Evolutionary conservation across 192 early-diverging fungal species (phyloP).

Genomic region (Coemansia sp.): DNA sequence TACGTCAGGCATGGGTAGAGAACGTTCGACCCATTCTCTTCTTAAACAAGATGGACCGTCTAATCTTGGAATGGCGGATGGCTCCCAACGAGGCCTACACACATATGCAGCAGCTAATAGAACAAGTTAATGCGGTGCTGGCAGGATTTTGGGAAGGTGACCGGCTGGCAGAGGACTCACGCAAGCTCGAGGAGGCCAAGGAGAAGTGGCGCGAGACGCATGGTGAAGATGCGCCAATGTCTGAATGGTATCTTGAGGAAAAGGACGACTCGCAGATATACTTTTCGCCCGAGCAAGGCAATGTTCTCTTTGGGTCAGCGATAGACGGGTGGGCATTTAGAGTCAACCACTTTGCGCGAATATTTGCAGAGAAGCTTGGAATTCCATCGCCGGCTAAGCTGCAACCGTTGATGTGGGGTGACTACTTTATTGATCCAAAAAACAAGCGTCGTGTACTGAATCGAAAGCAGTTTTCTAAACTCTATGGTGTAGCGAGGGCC

Average conservation of each 20-base stretch:
- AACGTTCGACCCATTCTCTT: constrained; percentile 91
- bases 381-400: constrained; percentile 53
- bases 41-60: constrained; percentile 96
- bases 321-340: constrained; percentile 99
- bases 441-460: constrained; percentile 81
- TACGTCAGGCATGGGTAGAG: constrained; percentile 93
- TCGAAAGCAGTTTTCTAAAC: constrained; percentile 84
- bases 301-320: constrained; percentile 95
- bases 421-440: constrained; percentile 96
- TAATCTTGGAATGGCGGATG: constrained; percentile 92
- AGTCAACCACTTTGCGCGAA: constrained; percentile 84
- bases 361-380: constrained; percentile 86
- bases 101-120: constrained; percentile 91
- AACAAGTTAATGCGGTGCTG: constrained; percentile 96
- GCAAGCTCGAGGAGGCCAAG: constrained; percentile 68
- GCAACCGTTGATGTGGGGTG: constrained; percentile 91
- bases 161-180: constrained; percentile 71
- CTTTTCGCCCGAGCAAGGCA: constrained; percentile 92
- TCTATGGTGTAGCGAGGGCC: constrained; percentile 43
- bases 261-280: constrained; percentile 93
- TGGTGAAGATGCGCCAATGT: constrained; percentile 55
- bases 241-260: constrained; percentile 83
- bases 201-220: constrained; percentile 53
- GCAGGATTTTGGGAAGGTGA: constrained; percentile 93
- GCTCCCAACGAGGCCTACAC: constrained; percentile 88